A percentile compares a stretch with the other conserved stretches of the same genome.
These are phyloP conservation scores for Hypericum androsaemum DNA, from an alignment of 345 rosid genomes.

Conservation along the genomic window DNA sequence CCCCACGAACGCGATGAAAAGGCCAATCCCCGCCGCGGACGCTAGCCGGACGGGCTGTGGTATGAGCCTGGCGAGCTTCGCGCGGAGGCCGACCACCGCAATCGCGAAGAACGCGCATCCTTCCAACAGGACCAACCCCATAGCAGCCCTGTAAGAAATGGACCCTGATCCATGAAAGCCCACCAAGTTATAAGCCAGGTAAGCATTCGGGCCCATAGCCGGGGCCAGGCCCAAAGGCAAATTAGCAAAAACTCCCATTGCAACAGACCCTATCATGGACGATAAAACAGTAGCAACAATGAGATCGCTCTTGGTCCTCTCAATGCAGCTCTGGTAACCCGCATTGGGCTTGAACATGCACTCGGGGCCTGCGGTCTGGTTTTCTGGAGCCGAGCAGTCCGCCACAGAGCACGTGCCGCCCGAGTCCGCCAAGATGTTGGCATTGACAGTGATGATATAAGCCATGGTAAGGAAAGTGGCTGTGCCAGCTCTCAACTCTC, in stretches of 20 bases:
- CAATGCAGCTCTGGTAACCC: constrained; percentile 58
- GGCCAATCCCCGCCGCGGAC: constrained; percentile 65
- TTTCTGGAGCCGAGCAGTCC: constrained; percentile 40
- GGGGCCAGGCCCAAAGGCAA: constrained; percentile 85
- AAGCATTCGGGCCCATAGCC: constrained; percentile 83
- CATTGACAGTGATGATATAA: constrained; percentile 77
- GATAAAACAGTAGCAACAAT: constrained; percentile 64
- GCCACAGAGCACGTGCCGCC: constrained; percentile 64
- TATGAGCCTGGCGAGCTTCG: constrained; percentile 51
- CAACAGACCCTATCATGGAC: constrained; percentile 63
- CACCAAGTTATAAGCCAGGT: constrained; percentile 62
- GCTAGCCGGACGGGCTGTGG: constrained; percentile 57
- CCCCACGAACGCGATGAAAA: constrained; percentile 82
- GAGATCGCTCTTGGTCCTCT: constrained; percentile 56
- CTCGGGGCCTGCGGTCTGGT: constrained; percentile 33
- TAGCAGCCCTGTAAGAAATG: constrained; percentile 51
- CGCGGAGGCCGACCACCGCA: constrained; percentile 53
- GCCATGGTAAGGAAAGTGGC: constrained; percentile 98
- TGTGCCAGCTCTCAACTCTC: constrained; percentile 70
- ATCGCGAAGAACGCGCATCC: constrained; percentile 54
- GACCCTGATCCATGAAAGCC: constrained; percentile 83
- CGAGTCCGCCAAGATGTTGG: constrained; percentile 70
- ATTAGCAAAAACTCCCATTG: constrained; percentile 76
- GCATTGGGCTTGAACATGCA: constrained; percentile 46
- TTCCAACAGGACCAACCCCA: constrained; percentile 59